Conservation (phyloP, 129 eudicot species). For the Deinandra increscens region DNA sequence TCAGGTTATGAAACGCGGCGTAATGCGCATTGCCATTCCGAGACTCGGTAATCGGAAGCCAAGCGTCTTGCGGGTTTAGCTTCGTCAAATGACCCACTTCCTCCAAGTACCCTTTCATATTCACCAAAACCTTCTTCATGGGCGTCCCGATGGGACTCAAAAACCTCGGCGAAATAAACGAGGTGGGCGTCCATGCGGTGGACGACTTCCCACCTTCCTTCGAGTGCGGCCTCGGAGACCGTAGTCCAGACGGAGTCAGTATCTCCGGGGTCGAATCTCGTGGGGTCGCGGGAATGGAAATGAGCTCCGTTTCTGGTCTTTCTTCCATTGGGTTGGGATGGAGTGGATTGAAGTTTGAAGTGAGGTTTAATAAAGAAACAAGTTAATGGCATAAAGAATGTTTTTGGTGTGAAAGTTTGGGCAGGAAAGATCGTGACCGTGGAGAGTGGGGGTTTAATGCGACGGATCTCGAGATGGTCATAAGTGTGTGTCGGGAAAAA, state of each 20-base stretch:
- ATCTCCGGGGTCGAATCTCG: conserved; percentile 69
- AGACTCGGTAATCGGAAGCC: conserved; percentile 98
- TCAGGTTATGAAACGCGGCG: conserved; percentile 92
- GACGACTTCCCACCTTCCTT: conserved; percentile 56
- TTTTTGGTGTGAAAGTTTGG: conserved; percentile 36
- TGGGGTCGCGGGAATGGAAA: conserved; percentile 80
- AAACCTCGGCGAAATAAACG: conserved; percentile 87
- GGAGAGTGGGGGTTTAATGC: conserved; percentile 16
- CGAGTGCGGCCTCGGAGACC: conserved; percentile 55
- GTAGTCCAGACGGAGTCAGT: conserved; percentile 56
- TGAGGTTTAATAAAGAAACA: not conserved
- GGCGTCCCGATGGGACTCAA: conserved; percentile 95
- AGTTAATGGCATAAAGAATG: conserved; percentile 18
- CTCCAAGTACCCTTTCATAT: conserved; percentile 88
- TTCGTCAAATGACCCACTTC: conserved; percentile 92
- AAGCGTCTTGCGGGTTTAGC: conserved; percentile 92
- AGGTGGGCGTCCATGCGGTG: conserved; percentile 78
- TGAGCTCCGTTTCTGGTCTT: conserved; percentile 44
- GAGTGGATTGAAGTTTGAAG: not conserved
- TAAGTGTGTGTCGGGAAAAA: conserved; percentile 37
- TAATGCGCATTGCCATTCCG: conserved; percentile 93
- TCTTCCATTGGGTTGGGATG: conserved; percentile 46
- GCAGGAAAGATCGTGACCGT: conserved; percentile 38
- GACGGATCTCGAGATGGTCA: conserved; percentile 32
- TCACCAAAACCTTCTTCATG: conserved; percentile 80